Conservation (phyloP, 2,329 filamentous ascomycete genomes). For the Macrophomina phaseolina region DNA sequence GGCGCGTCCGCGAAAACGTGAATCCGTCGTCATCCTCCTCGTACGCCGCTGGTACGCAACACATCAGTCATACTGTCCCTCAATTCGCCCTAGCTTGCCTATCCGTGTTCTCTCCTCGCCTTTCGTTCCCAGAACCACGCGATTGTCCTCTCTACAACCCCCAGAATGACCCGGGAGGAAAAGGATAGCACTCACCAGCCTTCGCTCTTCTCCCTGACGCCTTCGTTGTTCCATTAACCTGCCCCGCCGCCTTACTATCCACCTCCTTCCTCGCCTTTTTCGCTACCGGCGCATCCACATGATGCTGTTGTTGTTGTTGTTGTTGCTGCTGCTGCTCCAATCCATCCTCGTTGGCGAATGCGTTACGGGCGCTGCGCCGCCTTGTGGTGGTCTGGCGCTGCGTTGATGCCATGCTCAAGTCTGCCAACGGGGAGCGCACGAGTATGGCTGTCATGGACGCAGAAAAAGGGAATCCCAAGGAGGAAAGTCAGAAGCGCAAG, state of each 20-base stretch:
- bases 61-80: conserved; percentile 24
- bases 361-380: conserved; percentile 53
- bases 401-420: conserved; percentile 55
- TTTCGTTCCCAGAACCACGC: neutral
- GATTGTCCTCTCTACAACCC: neutral
- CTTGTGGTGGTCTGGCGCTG: conserved; percentile 36
- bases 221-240: conserved; percentile 23
- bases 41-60: conserved; percentile 43
- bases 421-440: conserved; percentile 50
- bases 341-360: conserved; percentile 42
- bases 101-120: conserved; percentile 23
- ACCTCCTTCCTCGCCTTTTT: conserved; percentile 49
- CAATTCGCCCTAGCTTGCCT: neutral
- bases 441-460: conserved; percentile 27
- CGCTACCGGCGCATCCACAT: conserved; percentile 49
- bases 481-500: too few relatives aligned
- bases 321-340: neutral
- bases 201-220: conserved; percentile 43
- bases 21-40: conserved; percentile 57
- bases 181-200: conserved; percentile 35
- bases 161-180: neutral
- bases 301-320: neutral
- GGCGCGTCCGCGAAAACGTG: conserved; percentile 47
- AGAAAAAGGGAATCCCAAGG: too few relatives aligned
- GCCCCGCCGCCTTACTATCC: conserved; percentile 3